These are phyloP conservation scores for Chloranthus sessilifolius DNA, from an alignment of 164 flowering plant species.

Conservation along the genomic window DNA sequence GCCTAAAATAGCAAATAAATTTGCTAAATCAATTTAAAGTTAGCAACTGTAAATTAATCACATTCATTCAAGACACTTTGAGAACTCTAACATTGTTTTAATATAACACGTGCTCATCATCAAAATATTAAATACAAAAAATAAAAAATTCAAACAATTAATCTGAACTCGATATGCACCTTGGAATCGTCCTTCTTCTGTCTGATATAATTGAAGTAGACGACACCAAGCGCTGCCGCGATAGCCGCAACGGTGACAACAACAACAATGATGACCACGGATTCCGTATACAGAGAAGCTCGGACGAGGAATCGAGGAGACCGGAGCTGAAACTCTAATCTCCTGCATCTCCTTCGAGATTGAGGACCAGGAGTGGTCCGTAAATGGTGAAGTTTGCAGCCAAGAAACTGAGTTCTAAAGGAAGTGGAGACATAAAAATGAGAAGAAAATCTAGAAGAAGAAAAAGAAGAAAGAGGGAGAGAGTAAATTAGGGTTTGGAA, in stretches of 20 bases:
- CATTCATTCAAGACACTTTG: too few species aligned
- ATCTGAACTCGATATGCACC: conserved; percentile 12
- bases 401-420: not conserved
- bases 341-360: conserved; percentile 7
- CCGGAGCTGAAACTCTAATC: conserved; percentile 16
- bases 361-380: not conserved
- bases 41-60: too few species aligned
- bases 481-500: not conserved
- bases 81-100: not conserved
- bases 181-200: conserved; percentile 14
- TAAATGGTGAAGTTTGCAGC: not conserved
- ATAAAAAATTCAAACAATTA: not conserved
- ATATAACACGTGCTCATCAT: not conserved
- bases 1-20: too few species aligned
- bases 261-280: conserved; percentile 34
- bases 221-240: conserved; percentile 17
- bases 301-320: conserved; percentile 22
- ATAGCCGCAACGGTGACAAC: conserved; percentile 43
- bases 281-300: conserved; percentile 36
- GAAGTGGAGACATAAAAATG: not conserved
- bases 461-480: not conserved
- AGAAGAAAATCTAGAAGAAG: not conserved
- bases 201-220: conserved; percentile 18
- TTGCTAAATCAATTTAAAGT: too few species aligned
- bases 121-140: not conserved